Percentiles rank a stretch among this genome's conserved stretches.
Evolutionary conservation across 352 stramenopile genomes (phyloP).

Genomic region (Phytophthora tentaculata): DNA sequence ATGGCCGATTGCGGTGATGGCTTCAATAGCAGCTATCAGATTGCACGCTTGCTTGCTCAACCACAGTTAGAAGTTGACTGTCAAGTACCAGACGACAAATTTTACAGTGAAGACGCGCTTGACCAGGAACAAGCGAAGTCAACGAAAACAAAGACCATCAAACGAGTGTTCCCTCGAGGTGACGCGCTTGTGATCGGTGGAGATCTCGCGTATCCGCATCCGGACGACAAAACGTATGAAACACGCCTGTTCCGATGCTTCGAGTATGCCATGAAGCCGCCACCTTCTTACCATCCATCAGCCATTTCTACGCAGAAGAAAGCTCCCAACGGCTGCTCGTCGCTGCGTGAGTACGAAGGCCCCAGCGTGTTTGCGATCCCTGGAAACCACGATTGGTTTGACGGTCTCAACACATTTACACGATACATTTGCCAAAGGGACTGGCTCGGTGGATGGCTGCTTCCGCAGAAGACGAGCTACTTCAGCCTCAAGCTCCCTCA

Average conservation of each 20-base stretch:
- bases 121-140: slow-evolving; percentile 26
- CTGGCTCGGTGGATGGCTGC: slow-evolving; percentile 92
- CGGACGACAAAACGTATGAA: slow-evolving; percentile 89
- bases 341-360: slow-evolving; percentile 69
- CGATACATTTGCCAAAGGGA: slow-evolving; percentile 91
- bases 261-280: slow-evolving; percentile 94
- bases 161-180: slow-evolving; percentile 79
- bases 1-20: slow-evolving; percentile 94
- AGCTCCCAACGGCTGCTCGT: slow-evolving; percentile 54
- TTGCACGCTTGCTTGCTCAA: slow-evolving; percentile 91
- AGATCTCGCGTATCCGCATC: slow-evolving; percentile 93
- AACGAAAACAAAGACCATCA: slow-evolving; percentile 46
- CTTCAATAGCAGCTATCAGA: slow-evolving; percentile 94
- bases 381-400: slow-evolving; percentile 96
- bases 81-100: slow-evolving; percentile 33
- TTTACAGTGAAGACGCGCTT: slow-evolving; percentile 5
- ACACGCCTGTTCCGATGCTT: slow-evolving; percentile 92
- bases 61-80: slow-evolving; percentile 84
- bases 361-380: slow-evolving; percentile 83
- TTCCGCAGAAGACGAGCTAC: slow-evolving; percentile 93
- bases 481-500: slow-evolving; percentile 91
- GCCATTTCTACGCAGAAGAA: slow-evolving; percentile 90
- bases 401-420: slow-evolving; percentile 93
- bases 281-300: slow-evolving; percentile 80
- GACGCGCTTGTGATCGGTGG: slow-evolving; percentile 92